phyloP scores from a whole-genome alignment of 257 asterid genomes.

The Prunella vulgaris region DNA sequence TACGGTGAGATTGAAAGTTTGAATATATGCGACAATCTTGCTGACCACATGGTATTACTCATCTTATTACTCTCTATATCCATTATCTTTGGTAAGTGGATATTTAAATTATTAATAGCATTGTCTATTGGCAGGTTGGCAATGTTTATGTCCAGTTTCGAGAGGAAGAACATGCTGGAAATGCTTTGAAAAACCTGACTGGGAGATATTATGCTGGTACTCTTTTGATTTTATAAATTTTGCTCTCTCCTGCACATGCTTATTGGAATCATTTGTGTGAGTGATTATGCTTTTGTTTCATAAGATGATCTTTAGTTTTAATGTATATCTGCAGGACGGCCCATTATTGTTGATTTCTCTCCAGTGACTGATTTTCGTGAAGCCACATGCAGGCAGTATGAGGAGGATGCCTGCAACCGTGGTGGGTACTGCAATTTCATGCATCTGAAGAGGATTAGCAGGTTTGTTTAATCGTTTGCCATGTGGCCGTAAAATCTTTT shows the following conservation, averaged over 20 bases:
- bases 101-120: not conserved
- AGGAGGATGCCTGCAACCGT: conserved; percentile 91
- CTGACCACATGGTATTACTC: conserved; percentile 84
- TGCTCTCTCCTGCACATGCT: not conserved
- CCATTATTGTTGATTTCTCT: conserved; percentile 92
- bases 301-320: not conserved
- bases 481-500: not conserved
- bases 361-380: conserved; percentile 98
- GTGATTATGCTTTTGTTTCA: not conserved
- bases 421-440: conserved; percentile 99
- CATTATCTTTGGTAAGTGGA: not conserved
- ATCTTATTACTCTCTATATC: not conserved
- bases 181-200: conserved; percentile 73
- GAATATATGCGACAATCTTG: conserved; percentile 88
- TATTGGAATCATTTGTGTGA: not conserved
- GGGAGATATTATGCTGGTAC: conserved; percentile 87
- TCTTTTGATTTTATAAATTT: not conserved
- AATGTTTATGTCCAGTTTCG: conserved; percentile 97
- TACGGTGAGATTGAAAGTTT: conserved; percentile 88
- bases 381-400: conserved; percentile 97
- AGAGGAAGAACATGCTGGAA: conserved; percentile 96
- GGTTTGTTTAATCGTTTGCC: conserved; percentile 36
- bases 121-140: conserved; percentile 64
- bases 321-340: conserved; percentile 61
- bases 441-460: conserved; percentile 94